These are phyloP conservation scores for Fusarium temperatum DNA, from an alignment of 2,329 filamentous ascomycete species.

Conservation along the genomic window DNA sequence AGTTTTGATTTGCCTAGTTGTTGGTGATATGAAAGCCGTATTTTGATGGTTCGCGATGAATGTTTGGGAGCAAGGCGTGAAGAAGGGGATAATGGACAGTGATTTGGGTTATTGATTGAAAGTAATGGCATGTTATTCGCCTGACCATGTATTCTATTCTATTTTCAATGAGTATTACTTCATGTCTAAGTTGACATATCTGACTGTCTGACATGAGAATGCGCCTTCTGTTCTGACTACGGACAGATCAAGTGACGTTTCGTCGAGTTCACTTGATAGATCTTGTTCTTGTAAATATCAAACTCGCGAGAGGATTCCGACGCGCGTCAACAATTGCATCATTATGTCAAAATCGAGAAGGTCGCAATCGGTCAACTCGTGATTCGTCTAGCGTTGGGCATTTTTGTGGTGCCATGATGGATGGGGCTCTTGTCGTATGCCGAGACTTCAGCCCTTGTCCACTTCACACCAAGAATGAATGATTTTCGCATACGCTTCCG, in stretches of 20 bases:
- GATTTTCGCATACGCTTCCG: not conserved
- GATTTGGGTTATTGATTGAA: not conserved
- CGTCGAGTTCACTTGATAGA: too few relatives aligned
- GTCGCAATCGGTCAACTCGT: not conserved
- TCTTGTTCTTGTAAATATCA: not conserved
- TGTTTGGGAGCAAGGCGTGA: not conserved
- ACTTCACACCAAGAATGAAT: not conserved
- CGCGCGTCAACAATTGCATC: not conserved
- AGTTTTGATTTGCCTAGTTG: too few relatives aligned
- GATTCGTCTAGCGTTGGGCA: not conserved
- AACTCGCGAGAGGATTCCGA: not conserved
- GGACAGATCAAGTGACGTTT: not conserved
- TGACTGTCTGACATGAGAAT: not conserved
- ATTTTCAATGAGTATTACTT: not conserved
- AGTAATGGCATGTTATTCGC: not conserved
- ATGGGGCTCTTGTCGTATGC: constrained; percentile 14
- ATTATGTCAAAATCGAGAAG: not conserved
- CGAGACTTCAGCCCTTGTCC: not conserved
- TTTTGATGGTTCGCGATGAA: not conserved
- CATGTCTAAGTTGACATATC: fast-evolving
- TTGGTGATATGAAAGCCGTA: not conserved
- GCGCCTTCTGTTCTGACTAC: too few relatives aligned
- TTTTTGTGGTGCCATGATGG: not conserved
- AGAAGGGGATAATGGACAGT: fast-evolving
- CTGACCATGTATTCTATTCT: not conserved